phyloP scores from a whole-genome alignment of 192 early-diverging fungal genomes.

The Allomyces arbusculus region DNA sequence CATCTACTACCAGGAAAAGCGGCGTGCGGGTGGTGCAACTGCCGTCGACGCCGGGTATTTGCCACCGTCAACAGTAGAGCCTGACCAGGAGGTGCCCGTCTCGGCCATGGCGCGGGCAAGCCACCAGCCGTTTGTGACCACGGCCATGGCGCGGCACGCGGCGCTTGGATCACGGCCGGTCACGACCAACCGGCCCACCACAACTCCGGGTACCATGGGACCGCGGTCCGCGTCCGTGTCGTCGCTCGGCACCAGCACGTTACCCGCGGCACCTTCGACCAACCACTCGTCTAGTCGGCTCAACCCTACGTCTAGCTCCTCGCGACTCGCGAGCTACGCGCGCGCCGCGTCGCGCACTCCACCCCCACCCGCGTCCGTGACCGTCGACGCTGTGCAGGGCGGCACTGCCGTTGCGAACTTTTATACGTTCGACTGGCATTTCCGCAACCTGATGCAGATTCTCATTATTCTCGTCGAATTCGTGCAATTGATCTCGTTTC shows the following conservation, averaged over 20 bases:
- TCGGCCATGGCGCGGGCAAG: neutral
- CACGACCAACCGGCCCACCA: neutral
- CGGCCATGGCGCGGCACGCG: neutral
- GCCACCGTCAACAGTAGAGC: neutral
- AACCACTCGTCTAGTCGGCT: neutral
- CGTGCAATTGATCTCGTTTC: slow-evolving; percentile 57
- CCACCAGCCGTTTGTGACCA: neutral
- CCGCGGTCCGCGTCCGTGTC: neutral
- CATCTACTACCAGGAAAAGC: neutral
- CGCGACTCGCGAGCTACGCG: neutral
- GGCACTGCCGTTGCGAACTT: neutral
- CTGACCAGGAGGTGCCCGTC: neutral
- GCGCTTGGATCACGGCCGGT: neutral
- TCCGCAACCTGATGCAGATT: slow-evolving; percentile 52
- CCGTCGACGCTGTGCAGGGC: no score
- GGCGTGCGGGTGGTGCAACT: neutral
- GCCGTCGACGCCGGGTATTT: neutral
- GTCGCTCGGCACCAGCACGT: no score
- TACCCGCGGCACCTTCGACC: no score
- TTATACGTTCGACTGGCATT: slow-evolving; percentile 3
- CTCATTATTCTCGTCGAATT: slow-evolving; percentile 51
- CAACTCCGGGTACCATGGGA: neutral
- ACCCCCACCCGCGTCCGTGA: neutral
- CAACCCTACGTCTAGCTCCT: neutral
- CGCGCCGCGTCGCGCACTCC: neutral